These are phyloP conservation scores for Rauvolfia tetraphylla DNA, from an alignment of 257 asterid species.

Conservation along the genomic window DNA sequence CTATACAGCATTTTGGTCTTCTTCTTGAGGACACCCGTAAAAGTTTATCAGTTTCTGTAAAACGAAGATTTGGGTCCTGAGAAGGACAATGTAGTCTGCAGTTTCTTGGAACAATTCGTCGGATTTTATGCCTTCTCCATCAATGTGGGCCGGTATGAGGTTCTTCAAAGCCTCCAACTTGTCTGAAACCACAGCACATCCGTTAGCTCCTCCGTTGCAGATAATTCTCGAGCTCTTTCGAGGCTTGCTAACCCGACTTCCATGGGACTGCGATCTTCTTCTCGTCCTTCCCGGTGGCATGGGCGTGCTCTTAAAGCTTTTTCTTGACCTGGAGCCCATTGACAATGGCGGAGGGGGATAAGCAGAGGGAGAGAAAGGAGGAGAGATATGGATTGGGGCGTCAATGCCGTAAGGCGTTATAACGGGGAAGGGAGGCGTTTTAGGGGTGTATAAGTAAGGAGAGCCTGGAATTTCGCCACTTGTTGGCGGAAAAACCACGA, in stretches of 20 bases:
- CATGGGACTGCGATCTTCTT: slow-evolving; percentile 35
- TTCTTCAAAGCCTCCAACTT: slow-evolving; percentile 69
- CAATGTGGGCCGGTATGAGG: slow-evolving; percentile 47
- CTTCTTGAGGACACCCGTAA: slow-evolving; percentile 40
- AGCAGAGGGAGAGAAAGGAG: background rate
- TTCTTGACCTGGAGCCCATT: slow-evolving; percentile 56
- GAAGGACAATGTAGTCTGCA: slow-evolving; percentile 68
- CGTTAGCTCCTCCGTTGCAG: background rate
- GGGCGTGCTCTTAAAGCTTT: slow-evolving; percentile 24
- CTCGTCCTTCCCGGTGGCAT: slow-evolving; percentile 24
- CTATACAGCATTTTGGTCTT: slow-evolving; percentile 43
- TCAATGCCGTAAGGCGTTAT: slow-evolving; percentile 5
- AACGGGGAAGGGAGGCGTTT: slow-evolving; percentile 34
- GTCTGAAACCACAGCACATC: slow-evolving; percentile 39
- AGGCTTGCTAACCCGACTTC: slow-evolving; percentile 25
- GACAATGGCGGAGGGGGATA: background rate
- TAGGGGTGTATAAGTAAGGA: slow-evolving; percentile 44
- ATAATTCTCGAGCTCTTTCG: slow-evolving; percentile 15
- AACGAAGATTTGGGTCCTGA: slow-evolving; percentile 63
- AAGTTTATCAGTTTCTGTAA: slow-evolving; percentile 67
- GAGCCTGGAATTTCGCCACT: slow-evolving; percentile 26
- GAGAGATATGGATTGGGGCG: background rate
- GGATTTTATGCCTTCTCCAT: slow-evolving; percentile 30
- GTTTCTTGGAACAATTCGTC: slow-evolving; percentile 72
- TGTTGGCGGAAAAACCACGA: slow-evolving; percentile 20